Evolutionary conservation across 2,329 filamentous ascomycete species (phyloP), one percentile per base, ranked within the genome.

Genomic region (Epichloe sylvatica): DNA sequence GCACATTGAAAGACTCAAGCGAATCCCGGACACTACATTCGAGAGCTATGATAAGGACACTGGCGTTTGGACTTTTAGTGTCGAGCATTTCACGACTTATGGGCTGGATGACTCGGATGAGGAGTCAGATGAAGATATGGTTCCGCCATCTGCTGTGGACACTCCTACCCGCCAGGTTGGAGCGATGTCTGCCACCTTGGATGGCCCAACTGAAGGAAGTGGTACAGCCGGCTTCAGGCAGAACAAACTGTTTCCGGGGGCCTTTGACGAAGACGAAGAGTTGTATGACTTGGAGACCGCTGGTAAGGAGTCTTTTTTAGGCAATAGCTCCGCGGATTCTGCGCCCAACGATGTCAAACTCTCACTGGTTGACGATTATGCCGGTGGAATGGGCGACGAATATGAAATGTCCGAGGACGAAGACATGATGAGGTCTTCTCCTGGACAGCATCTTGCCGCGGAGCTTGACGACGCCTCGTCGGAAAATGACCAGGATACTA

Each of bases 71-170:
- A 78, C 79, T 13, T 98, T 98, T 70, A 81, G 74, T 9, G 92
- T 98, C n/a, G 82, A 91, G 60, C 92, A 98, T 66, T 98, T 94
- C 65, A 97, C 91, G 1, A 95, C 89, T 1, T 98, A 98, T 62
- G 90, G 86, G 39, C 75, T 97, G 49, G 84, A 91, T 55, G 87
- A 86, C 39, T 78, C 82, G 47, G 86, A 89, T 42, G 83, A 87
- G 30, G 83, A 86, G 46, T 80, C 78, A 7, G 75, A 83, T 44
- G 73, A 73, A 7, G 79, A 57, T 11, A 53, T 50, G 53, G 60
- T n/a, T 36, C 53, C 33, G 38, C 51, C 49, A 23, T 43, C 48
- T 38, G 36, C n/a, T n/a, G 36, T 44, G 21, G 45, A 34, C 19
- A 46, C 42, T 17, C 41, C 49, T 33, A 35, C 42, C 34, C 41